Percentiles rank a stretch among this genome's conserved stretches.
Evolutionary conservation across 768 basidiomycete genomes (phyloP).

Genomic region (Lactarius indigo): DNA sequence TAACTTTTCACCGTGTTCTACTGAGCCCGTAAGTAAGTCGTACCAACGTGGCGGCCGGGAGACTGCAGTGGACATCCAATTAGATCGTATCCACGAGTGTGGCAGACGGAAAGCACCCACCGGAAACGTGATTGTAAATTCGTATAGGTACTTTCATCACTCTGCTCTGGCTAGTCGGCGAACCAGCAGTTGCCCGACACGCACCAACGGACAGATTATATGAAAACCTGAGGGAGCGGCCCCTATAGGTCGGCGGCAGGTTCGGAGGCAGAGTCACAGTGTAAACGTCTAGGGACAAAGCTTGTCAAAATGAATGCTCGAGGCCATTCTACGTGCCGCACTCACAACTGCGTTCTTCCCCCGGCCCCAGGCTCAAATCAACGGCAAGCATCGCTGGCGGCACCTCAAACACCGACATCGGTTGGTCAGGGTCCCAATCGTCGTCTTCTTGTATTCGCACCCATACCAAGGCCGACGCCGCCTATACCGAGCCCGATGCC

Average conservation of each 20-base stretch:
- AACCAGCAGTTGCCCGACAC: slow-evolving; percentile 53
- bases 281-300: slow-evolving; percentile 63
- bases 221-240: slow-evolving; percentile 77
- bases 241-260: slow-evolving; percentile 88
- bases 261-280: slow-evolving; percentile 67
- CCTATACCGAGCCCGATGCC: slow-evolving; percentile 35
- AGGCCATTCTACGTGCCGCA: slow-evolving; percentile 24
- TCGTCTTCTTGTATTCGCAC: slow-evolving; percentile 33
- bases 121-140: slow-evolving; percentile 82
- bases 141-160: slow-evolving; percentile 91
- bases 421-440: slow-evolving; percentile 56
- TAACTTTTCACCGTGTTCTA: slow-evolving; percentile 13
- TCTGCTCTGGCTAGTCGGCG: slow-evolving; percentile 54
- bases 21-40: slow-evolving; percentile 19
- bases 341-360: slow-evolving; percentile 81
- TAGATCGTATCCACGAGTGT: background rate
- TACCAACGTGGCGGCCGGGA: slow-evolving; percentile 14
- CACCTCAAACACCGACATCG: slow-evolving; percentile 82
- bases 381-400: slow-evolving; percentile 88
- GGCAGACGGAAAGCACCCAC: slow-evolving; percentile 36
- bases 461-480: slow-evolving; percentile 25
- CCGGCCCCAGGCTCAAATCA: slow-evolving; percentile 77
- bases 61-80: slow-evolving; percentile 7
- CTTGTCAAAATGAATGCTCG: slow-evolving; percentile 13
- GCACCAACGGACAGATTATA: slow-evolving; percentile 91